phyloP scores from a whole-genome alignment of 129 eudicot genomes.

The Helianthus annuus region DNA sequence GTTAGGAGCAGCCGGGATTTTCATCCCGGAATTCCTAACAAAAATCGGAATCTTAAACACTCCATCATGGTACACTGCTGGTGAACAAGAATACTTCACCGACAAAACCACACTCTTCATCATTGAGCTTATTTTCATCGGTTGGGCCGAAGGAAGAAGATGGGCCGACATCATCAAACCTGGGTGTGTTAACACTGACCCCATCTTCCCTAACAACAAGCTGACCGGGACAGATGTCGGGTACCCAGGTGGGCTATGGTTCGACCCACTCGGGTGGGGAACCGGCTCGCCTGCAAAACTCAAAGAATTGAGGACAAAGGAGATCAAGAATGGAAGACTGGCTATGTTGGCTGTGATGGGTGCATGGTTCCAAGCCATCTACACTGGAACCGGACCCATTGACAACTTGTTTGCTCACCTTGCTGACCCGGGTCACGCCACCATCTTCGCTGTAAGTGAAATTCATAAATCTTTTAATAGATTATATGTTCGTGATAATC shows the following conservation, averaged over 20 bases:
- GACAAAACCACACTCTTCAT: conserved; percentile 93
- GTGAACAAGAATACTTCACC: conserved; percentile 96
- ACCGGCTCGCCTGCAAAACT: conserved; percentile 75
- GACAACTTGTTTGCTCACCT: conserved; percentile 98
- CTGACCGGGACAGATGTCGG: conserved; percentile 99
- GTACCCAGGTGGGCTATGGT: conserved; percentile 99
- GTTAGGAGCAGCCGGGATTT: conserved; percentile 99
- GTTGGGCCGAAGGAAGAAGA: conserved; percentile 99
- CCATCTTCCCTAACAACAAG: conserved; percentile 99
- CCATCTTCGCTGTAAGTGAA: conserved; percentile 87
- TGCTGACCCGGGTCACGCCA: conserved; percentile 99
- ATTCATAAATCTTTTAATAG: neutral
- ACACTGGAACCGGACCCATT: conserved; percentile 98
- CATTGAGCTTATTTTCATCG: conserved; percentile 77
- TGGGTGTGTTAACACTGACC: conserved; percentile 96
- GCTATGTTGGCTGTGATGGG: conserved; percentile 99
- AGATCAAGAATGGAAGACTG: conserved; percentile 96
- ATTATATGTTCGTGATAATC: neutral
- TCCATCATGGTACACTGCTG: conserved; percentile 99
- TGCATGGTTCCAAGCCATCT: conserved; percentile 96
- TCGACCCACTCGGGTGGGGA: conserved; percentile 97
- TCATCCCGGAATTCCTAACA: conserved; percentile 96
- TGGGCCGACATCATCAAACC: conserved; percentile 99
- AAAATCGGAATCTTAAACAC: conserved; percentile 95
- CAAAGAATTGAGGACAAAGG: conserved; percentile 94